Percentiles rank a stretch among this genome's conserved stretches.
Conservation (phyloP, 352 stramenopile species). For the Aphanomyces invadans region DNA sequence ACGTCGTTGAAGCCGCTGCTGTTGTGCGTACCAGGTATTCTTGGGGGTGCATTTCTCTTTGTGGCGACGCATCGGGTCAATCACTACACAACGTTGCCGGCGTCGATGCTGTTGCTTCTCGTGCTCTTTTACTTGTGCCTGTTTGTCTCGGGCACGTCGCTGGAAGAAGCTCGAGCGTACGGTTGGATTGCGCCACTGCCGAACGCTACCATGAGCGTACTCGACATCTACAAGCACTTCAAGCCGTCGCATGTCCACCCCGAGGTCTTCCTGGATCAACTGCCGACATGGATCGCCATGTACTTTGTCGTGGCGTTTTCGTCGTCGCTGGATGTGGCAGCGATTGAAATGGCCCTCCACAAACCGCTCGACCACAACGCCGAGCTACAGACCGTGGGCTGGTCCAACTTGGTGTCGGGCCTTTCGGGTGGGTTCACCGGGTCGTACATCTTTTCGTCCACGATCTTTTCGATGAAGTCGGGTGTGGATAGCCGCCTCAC, state of each 20-base stretch:
- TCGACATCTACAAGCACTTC: constrained; percentile 77
- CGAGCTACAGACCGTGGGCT: constrained; percentile 92
- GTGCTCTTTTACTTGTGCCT: constrained; percentile 78
- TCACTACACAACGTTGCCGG: constrained; percentile 73
- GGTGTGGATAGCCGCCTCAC: constrained; percentile 64
- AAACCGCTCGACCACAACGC: constrained; percentile 93
- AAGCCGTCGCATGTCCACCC: constrained; percentile 36
- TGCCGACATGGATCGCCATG: constrained; percentile 93
- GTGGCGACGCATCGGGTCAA: constrained; percentile 74
- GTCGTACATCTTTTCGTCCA: constrained; percentile 99
- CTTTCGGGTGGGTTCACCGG: constrained; percentile 96
- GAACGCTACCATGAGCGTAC: constrained; percentile 43
- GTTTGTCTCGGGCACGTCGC: constrained; percentile 50
- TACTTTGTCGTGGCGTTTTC: constrained; percentile 98
- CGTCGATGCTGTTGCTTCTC: constrained; percentile 86
- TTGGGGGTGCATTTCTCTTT: constrained; percentile 80
- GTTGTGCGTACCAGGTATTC: constrained; percentile 81
- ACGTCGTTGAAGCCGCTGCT: constrained; percentile 62
- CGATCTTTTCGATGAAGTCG: constrained; percentile 81
- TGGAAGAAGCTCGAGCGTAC: constrained; percentile 82
- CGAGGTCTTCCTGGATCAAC: constrained; percentile 52
- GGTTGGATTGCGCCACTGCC: constrained; percentile 89
- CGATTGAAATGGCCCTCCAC: constrained; percentile 95
- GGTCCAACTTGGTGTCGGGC: constrained; percentile 95
- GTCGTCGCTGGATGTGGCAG: constrained; percentile 95